phyloP scores from a whole-genome alignment of 2,329 filamentous ascomycete genomes.

The Stachybotrys chartarum region DNA sequence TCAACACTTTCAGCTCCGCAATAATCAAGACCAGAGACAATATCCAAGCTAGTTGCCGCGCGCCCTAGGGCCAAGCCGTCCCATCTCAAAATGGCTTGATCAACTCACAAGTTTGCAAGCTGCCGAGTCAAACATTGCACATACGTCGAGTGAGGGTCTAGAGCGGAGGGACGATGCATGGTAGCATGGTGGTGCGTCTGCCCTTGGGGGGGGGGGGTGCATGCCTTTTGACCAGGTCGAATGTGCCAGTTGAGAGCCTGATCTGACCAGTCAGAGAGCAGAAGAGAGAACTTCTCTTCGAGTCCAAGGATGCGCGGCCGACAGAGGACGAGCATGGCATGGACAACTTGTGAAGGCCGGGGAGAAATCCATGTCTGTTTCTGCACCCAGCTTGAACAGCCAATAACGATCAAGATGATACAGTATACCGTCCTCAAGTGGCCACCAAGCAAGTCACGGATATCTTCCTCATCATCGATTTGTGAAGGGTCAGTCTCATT shows the following conservation, averaged over 20 bases:
- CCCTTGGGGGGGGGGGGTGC: too few relatives aligned
- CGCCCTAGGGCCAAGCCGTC: background rate
- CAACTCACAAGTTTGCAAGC: background rate
- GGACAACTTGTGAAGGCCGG: too few relatives aligned
- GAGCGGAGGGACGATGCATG: background rate
- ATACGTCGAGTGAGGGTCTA: background rate
- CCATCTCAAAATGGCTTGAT: background rate
- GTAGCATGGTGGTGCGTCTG: background rate
- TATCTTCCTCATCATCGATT: background rate
- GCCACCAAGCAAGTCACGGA: too few relatives aligned
- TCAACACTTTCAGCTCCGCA: background rate
- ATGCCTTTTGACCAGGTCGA: background rate
- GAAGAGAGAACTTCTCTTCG: background rate
- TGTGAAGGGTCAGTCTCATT: background rate
- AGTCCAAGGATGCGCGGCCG: too few relatives aligned
- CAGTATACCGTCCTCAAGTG: too few relatives aligned
- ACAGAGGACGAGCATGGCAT: too few relatives aligned
- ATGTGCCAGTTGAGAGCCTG: background rate
- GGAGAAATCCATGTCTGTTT: too few relatives aligned
- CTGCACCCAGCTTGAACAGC: too few relatives aligned
- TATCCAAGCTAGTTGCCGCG: background rate
- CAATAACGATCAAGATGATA: too few relatives aligned
- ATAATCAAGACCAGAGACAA: background rate
- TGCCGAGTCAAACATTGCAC: background rate
- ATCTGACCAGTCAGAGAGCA: background rate